Base-by-base conservation (phyloP, 1,284 basidiomycete genomes). In the Apiotrichum brassicae region DNA sequence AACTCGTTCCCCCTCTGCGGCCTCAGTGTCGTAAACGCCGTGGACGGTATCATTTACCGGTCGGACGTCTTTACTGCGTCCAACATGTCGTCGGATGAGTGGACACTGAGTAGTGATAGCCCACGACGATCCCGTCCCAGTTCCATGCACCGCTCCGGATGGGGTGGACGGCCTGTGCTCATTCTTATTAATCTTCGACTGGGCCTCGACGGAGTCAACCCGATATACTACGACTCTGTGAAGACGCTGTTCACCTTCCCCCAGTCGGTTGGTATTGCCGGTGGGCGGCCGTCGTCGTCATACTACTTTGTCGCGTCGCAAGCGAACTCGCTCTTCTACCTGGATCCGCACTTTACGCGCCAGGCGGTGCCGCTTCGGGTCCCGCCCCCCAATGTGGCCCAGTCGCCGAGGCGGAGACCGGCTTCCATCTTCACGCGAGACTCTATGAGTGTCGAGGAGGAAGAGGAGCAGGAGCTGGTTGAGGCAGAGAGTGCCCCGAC, bases 261-360 rank as follows among this genome's bases (percentile, higher is more conserved):
- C 0, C 94, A 97, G 74, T 90, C 86, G 3, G 87, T 97, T 34
- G 94, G 94, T 38, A 97, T 97, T 53, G 90, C 93, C 0, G 94
- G 94, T 39, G 94, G 94, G 3, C 81, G 93, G 24, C 94, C 94
- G 0, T 87, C 87, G 20, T 94, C 90, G 0, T 97, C 91, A 0
- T 97, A 97, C 71, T 98, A 97, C 74, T 98, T 98, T 70, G 87
- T 97, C 44, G 94, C 91, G 13, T 81, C 84, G 0, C 94, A 97
- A 67, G 86, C 83, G 3, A 85, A 91, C 59, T 86, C 82, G 46
- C 77, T 95, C 4, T 94, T 97, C 73, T 98, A 97, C 67, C 85
- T 97, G 43, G 94, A 98, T 70, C 94, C 94, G 0, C 94, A 97
- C 67, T 84, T 94, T 63, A 81, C 90, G 0, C 82, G 92, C 7